These are phyloP conservation scores for Dendrostoma leiphaemia DNA, from an alignment of 2,329 filamentous ascomycete genomes.

Conservation along the genomic window DNA sequence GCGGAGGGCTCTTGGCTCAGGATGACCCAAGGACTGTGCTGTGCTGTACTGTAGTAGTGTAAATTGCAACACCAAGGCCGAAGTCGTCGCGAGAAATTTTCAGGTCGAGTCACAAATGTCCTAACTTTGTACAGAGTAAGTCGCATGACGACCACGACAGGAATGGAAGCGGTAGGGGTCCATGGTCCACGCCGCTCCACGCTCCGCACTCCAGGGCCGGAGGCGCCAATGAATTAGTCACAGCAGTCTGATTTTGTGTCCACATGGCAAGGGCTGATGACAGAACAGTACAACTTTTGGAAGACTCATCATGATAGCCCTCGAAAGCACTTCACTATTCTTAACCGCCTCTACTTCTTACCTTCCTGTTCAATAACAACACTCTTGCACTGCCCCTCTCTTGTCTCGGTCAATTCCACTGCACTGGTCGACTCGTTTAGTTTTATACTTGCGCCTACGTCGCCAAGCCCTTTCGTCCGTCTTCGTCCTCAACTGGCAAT, in stretches of 20 bases:
- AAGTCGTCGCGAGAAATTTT: constrained; percentile 3
- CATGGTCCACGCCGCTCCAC: too few species aligned
- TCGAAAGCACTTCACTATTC: background rate
- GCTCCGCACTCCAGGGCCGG: background rate
- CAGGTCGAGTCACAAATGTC: too few species aligned
- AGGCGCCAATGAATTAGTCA: constrained; percentile 2
- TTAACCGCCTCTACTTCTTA: background rate
- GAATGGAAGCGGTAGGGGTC: background rate
- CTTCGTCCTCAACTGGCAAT: too few species aligned
- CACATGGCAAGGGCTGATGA: background rate
- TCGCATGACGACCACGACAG: background rate
- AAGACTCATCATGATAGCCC: background rate
- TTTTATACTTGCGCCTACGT: too few species aligned
- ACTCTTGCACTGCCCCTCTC: too few species aligned
- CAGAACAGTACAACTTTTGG: background rate
- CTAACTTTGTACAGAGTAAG: background rate
- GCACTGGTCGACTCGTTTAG: background rate
- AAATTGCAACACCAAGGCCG: background rate
- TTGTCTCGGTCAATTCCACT: background rate
- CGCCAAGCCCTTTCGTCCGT: too few species aligned
- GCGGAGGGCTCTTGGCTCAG: too few species aligned
- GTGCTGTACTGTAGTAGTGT: background rate
- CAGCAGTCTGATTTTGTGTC: background rate
- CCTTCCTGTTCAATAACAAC: background rate
- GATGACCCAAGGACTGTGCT: too few species aligned